Conservation (phyloP, 139 green algal species). For the Chlorella sorokiniana region DNA sequence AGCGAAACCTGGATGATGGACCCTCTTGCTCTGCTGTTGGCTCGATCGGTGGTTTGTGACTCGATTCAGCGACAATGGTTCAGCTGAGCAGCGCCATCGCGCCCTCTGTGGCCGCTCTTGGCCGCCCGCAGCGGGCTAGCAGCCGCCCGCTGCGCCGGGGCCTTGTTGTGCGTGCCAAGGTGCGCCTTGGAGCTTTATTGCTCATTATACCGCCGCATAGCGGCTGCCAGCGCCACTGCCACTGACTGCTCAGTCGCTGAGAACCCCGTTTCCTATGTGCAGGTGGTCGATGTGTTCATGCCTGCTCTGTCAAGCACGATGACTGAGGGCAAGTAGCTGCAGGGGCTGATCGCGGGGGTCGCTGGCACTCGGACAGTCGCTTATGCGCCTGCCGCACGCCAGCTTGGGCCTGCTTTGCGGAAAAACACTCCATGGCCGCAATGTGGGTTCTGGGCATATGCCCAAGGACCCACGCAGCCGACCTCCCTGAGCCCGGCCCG, state of each 20-base stretch:
- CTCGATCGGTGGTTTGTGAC: neutral
- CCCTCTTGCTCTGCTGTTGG: neutral
- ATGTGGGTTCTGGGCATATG: neutral
- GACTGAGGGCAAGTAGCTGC: conserved; percentile 67
- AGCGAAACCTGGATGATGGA: neutral
- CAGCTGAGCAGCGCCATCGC: neutral
- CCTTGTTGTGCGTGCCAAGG: neutral
- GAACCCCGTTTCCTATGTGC: conserved; percentile 35
- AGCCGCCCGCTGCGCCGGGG: neutral
- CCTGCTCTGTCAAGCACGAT: conserved; percentile 90
- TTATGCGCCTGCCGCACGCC: neutral
- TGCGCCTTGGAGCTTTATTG: too few species aligned
- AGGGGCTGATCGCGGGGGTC: neutral
- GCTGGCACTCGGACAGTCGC: too few species aligned
- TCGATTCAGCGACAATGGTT: conserved; percentile 2
- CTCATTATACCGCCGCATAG: neutral
- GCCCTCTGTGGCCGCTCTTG: neutral
- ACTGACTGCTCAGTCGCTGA: neutral
- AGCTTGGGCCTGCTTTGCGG: neutral
- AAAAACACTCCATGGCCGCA: neutral
- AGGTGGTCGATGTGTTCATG: conserved; percentile 97
- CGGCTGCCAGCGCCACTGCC: neutral
- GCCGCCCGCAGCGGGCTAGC: neutral
- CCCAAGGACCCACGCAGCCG: neutral
- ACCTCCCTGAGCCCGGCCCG: neutral